Conservation (phyloP, 2,329 filamentous ascomycete genomes). For the Diaporthe sp. region DNA sequence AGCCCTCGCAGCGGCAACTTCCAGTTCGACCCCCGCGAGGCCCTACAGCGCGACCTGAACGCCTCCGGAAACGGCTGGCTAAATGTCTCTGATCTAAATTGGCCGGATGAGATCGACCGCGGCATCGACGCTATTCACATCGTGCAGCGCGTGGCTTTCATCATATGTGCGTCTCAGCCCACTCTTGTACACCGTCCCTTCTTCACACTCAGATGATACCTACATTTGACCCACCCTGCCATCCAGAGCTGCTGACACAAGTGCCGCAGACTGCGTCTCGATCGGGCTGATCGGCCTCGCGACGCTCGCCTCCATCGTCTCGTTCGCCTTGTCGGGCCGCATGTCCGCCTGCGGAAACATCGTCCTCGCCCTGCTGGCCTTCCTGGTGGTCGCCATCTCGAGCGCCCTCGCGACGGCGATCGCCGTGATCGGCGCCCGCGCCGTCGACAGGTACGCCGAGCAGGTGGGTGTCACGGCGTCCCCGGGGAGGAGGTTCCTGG, state of each 20-base stretch:
- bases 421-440: conserved; percentile 14
- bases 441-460: conserved; percentile 15
- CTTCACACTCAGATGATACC: no score
- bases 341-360: conserved; percentile 22
- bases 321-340: conserved; percentile 21
- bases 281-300: conserved; percentile 17
- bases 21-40: conserved; percentile 27
- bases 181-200: no score
- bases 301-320: neutral
- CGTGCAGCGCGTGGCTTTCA: conserved; percentile 33
- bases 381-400: conserved; percentile 2
- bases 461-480: conserved; percentile 21
- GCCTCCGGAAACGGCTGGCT: conserved; percentile 30
- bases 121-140: conserved; percentile 29
- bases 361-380: conserved; percentile 5
- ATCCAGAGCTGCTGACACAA: neutral
- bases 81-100: conserved; percentile 24
- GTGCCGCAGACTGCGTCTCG: conserved; percentile 8
- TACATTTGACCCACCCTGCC: no score
- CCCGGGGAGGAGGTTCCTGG: conserved; percentile 22
- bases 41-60: conserved; percentile 32
- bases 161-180: neutral
- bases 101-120: conserved; percentile 32
- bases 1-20: conserved; percentile 12
- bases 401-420: conserved; percentile 30